These are phyloP conservation scores for Diplodia mutila DNA, from an alignment of 2,329 filamentous ascomycete species.

Conservation along the genomic window DNA sequence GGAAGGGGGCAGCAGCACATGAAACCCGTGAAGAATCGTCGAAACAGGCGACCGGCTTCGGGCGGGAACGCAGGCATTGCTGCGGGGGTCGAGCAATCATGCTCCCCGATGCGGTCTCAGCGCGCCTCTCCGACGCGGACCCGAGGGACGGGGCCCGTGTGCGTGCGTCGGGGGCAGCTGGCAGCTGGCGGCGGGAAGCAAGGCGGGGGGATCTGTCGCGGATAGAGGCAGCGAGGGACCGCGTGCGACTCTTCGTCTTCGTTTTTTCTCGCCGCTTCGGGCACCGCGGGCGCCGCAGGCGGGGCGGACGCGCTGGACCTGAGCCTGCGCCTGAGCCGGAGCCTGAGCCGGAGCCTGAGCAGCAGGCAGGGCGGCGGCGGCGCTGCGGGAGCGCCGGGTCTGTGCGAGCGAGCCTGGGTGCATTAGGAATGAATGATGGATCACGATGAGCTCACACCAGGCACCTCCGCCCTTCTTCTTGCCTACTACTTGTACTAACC, in stretches of 20 bases:
- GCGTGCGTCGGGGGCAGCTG: not conserved
- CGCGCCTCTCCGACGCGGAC: conserved; percentile 13
- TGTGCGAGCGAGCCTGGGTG: conserved; percentile 15
- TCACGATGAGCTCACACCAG: conserved; percentile 22
- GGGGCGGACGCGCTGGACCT: conserved; percentile 1
- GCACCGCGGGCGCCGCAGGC: conserved; percentile 4
- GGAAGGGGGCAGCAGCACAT: not conserved
- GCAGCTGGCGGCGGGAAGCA: conserved; percentile 15
- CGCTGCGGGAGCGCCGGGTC: conserved; percentile 25
- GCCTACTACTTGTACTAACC: not conserved
- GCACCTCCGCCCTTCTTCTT: conserved; percentile 11
- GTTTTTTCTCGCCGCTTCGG: not conserved
- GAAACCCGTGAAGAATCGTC: not conserved
- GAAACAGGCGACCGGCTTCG: conserved; percentile 2
- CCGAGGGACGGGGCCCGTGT: conserved; percentile 3
- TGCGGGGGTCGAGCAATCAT: conserved; percentile 12
- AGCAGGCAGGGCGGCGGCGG: not conserved
- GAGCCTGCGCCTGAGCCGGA: too few species aligned
- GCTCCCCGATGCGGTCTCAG: not conserved
- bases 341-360: too few species aligned
- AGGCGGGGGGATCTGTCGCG: conserved; percentile 22
- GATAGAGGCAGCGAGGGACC: conserved; percentile 20
- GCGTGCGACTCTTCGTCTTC: conserved; percentile 1
- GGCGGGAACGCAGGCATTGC: conserved; percentile 15
- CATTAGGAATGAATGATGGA: conserved; percentile 22